Evolutionary conservation across 495 filamentous ascomycete species (phyloP).

Genomic region (Talaromyces borbonicus): DNA sequence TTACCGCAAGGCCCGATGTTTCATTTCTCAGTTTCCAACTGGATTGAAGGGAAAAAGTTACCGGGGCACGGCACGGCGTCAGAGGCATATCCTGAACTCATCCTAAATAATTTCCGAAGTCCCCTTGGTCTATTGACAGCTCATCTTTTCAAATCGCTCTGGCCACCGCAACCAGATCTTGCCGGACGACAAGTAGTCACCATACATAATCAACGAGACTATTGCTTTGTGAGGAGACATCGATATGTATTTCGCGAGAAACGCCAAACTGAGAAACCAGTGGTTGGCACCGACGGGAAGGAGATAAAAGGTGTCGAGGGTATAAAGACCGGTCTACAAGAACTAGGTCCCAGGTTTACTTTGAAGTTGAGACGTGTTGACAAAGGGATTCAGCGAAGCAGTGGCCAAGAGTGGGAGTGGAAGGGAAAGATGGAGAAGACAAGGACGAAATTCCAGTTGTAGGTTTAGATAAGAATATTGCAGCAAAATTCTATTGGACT

Average conservation of each 20-base stretch:
- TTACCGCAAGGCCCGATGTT: conserved; percentile 80
- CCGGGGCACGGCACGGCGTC: conserved; percentile 85
- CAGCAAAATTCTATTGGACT: too few species aligned
- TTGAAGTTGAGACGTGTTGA: conserved; percentile 85
- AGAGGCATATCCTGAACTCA: conserved; percentile 82
- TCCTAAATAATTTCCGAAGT: conserved; percentile 92
- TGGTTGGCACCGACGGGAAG: conserved; percentile 80
- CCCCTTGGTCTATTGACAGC: conserved; percentile 86
- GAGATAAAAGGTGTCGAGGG: conserved; percentile 71
- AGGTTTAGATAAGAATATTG: too few species aligned
- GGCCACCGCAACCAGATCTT: conserved; percentile 74
- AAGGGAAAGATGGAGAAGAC: conserved; percentile 87
- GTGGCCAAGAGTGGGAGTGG: conserved; percentile 92
- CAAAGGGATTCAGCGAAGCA: conserved; percentile 71
- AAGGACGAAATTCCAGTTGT: conserved; percentile 87
- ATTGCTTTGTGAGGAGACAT: conserved; percentile 85
- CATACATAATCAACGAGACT: conserved; percentile 91
- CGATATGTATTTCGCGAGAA: conserved; percentile 90
- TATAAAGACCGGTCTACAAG: conserved; percentile 75
- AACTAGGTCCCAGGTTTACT: conserved; percentile 76
- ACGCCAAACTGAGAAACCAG: conserved; percentile 71
- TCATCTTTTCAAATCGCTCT: conserved; percentile 71
- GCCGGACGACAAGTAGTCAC: conserved; percentile 81
- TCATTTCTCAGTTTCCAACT: conserved; percentile 76
- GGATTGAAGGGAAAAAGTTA: conserved; percentile 72